Evolutionary conservation across 768 basidiomycete species (phyloP), one percentile per base, ranked within the genome.

Genomic region (Boletus edulis): DNA sequence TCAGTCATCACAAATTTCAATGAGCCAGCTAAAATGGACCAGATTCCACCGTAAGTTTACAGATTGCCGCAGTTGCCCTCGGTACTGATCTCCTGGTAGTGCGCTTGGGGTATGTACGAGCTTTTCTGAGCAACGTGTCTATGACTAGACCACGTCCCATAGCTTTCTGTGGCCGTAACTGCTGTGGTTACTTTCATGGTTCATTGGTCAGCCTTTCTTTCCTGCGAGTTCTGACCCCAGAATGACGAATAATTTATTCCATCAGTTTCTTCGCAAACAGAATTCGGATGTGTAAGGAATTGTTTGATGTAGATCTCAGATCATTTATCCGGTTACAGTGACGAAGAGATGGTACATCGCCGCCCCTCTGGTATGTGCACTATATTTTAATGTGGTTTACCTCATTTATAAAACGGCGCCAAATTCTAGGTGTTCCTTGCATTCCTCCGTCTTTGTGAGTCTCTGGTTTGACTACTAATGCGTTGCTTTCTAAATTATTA

Each of bases 281-380:
- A 56, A 67, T 71, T 34, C 62, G 71, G n/a, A 69, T 63, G 67
- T 50, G 69, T 71, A 59, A 58, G 69, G 15, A 17, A n/a, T 43
- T 3, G 13, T 27, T 15, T 14, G 4, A 5, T 5, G 3, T 42
- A 32, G 29, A 18, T 1, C 1, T 1, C n/a, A 29, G 20, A 15
- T 53, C 24, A 1, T 55, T 68, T 29, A 68, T 32, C 0, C 1
- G 3, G 46, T 48, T 32, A 2, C 37, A 71, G 69, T 71, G 56
- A 71, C 67, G 24, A 71, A 71, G 53, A 69, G 35, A 32, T 72
- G 67, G 69, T 72, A 71, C 39, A 41, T 67, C 4, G 69, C 69
- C 0, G 67, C 52, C 3, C 69, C 69, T n/a, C 35, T 71, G 34
- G 69, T 70, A 55, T 0, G 69, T 58, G 4, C 18, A 0, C 10